phyloP scores from a whole-genome alignment of 164 flowering plant genomes.

The grape (Vitis vinifera) region ASM3070453v1 NC_081822.1:3950001-3950500 shows the following conservation, averaged over 20 bases:
- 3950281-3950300: slow-evolving; percentile 87
- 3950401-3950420: slow-evolving; percentile 75
- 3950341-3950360: slow-evolving; percentile 44
- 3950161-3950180: slow-evolving; percentile 39
- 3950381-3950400: slow-evolving; percentile 89
- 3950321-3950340: slow-evolving; percentile 64
- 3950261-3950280: slow-evolving; percentile 78
- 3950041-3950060: slow-evolving; percentile 30
- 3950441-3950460: slow-evolving; percentile 89
- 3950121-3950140: slow-evolving; percentile 57
- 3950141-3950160: slow-evolving; percentile 22
- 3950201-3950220: slow-evolving; percentile 47
- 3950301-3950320: slow-evolving; percentile 53
- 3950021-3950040: slow-evolving; percentile 48
- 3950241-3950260: slow-evolving; percentile 88
- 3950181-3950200: slow-evolving; percentile 37
- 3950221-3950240: slow-evolving; percentile 76
- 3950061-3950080: slow-evolving; percentile 43
- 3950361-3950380: slow-evolving; percentile 87
- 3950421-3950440: slow-evolving; percentile 76
- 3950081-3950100: slow-evolving; percentile 53
- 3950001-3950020: slow-evolving; percentile 25
- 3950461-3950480: slow-evolving; percentile 83
- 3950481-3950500: slow-evolving; percentile 75
- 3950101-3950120: slow-evolving; percentile 47